Conservation (phyloP, 1,139 yeast species). For the Yamadazyma spencermartinsiae region DNA sequence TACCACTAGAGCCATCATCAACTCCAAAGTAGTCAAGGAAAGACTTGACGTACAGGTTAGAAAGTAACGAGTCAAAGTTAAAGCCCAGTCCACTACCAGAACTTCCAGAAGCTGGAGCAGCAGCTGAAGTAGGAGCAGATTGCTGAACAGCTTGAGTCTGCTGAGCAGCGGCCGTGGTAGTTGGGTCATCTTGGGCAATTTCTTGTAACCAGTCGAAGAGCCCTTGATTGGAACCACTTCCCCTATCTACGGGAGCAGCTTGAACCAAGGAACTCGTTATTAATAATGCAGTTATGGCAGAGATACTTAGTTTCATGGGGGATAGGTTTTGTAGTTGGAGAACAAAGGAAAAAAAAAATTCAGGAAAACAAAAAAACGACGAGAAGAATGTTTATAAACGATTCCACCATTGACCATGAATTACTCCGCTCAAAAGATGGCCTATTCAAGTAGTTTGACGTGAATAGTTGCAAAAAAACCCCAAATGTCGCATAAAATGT, state of each 20-base stretch:
- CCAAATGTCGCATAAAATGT: neutral
- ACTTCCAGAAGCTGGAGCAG: conserved; percentile 9
- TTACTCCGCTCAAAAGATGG: neutral
- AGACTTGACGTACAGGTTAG: conserved; percentile 7
- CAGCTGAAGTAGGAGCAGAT: conserved; percentile 11
- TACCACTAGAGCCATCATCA: conserved; percentile 6
- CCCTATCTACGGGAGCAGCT: conserved; percentile 13
- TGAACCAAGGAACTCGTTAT: conserved; percentile 2
- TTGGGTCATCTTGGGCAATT: conserved; percentile 6
- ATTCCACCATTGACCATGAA: neutral
- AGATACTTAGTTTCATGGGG: conserved; percentile 8
- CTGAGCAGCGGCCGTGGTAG: conserved; percentile 10
- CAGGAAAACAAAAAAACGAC: neutral
- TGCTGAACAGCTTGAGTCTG: conserved; percentile 5
- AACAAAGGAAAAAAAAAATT: neutral
- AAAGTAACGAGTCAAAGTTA: conserved; percentile 14
- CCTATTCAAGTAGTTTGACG: conserved; percentile 1
- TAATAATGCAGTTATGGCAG: conserved; percentile 6
- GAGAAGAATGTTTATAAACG: neutral
- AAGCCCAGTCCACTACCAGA: conserved; percentile 8
- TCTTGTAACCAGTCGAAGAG: conserved; percentile 6
- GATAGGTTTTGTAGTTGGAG: conserved; percentile 2
- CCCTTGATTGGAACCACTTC: conserved; percentile 1
- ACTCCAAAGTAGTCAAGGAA: conserved; percentile 13
- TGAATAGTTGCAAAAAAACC: conserved; percentile 1